These are phyloP conservation scores for Lachnellula cervina DNA, from an alignment of 2,329 filamentous ascomycete genomes.

Conservation along the genomic window DNA sequence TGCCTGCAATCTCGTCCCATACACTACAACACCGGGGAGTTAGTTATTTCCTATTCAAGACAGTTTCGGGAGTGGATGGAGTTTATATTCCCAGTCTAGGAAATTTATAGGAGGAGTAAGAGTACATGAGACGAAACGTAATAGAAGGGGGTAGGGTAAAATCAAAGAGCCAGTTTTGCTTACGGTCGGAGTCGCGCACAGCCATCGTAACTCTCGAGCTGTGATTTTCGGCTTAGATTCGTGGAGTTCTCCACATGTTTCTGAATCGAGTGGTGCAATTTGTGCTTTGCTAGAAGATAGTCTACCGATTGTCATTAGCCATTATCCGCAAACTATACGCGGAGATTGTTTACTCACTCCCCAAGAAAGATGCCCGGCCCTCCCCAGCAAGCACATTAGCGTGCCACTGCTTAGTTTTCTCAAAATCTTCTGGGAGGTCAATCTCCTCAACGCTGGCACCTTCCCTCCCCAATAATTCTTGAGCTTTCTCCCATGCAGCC, in stretches of 20 bases:
- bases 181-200: conserved; percentile 49
- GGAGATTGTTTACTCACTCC: conserved; percentile 17
- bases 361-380: conserved; percentile 47
- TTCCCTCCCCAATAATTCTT: conserved; percentile 36
- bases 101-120: too few species aligned
- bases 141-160: too few species aligned
- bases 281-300: conserved; percentile 43
- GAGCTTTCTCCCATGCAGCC: conserved; percentile 39
- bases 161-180: too few species aligned
- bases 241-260: conserved; percentile 47
- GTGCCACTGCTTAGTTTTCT: conserved; percentile 48
- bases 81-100: too few species aligned
- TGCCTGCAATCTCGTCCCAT: conserved; percentile 46
- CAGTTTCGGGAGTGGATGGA: too few species aligned
- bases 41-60: too few species aligned
- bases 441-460: conserved; percentile 55
- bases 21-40: too few species aligned
- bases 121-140: too few species aligned
- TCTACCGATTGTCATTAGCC: conserved; percentile 35
- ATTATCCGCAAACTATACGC: neutral
- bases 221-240: conserved; percentile 40
- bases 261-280: conserved; percentile 42
- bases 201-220: conserved; percentile 51
- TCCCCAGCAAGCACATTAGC: conserved; percentile 46
- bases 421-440: conserved; percentile 45